Evolutionary conservation across 257 asterid species (phyloP), one percentile per base, ranked within the genome.

Genomic region (Scutellaria baicalensis): DNA sequence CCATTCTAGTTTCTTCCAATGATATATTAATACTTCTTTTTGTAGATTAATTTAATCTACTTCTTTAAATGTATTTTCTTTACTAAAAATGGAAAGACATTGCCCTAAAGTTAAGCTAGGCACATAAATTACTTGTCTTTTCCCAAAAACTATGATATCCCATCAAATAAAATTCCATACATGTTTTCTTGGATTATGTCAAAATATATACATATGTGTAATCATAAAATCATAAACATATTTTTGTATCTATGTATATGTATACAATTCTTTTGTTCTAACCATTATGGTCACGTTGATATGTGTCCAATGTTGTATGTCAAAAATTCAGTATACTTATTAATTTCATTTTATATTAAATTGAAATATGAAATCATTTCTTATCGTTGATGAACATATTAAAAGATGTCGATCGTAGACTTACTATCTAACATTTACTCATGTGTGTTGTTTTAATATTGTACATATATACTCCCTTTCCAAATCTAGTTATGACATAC

Each of bases 51-150:
- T 17, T 13, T 48, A 59, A 43, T 31, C 18, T 44, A 45, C 47
- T 69, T 59, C 0, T 21, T 44, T 35, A 59, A 51, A 45, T 72
- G 4, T 1, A 1, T 35, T 49, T 33, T 9, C 51, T 49, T 72
- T 68, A 59, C 78, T 68, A 38, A 11, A 72, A 55, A 9, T 68
- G 42, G 57, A 57, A 77, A 63, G 61, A 1, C 64, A 62, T 73
- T 68, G 68, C 63, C 75, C 64, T 67, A 38, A 55, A 77, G 73
- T 23, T 60, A 72, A 61, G 71, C 20, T 65, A 43, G 31, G 5
- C 1, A 27, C 51, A 17, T 20, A 64, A 43, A 8, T 71, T 33
- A 23, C 49, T 54, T 66, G 68, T 52, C 71, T 17, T 73, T 64
- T 63, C 47, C 18, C 58, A 36, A 5, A 45, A 67, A 14, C 12